Evolutionary conservation across 768 basidiomycete species (phyloP), one percentile per base, ranked within the genome.

Genomic region (Lentinula sp.): DNA sequence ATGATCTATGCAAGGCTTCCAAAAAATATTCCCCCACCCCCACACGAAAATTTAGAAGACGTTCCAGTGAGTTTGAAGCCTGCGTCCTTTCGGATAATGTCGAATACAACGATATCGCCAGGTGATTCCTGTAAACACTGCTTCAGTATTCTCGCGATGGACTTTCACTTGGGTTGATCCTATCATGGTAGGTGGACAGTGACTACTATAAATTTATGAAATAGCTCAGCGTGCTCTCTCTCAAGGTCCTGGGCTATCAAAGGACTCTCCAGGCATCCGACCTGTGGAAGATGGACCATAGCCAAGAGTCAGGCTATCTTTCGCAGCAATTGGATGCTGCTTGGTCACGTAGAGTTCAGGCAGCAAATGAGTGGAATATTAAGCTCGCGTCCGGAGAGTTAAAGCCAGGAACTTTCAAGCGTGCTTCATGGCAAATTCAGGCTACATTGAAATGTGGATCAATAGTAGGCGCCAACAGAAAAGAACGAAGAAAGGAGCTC

Each of bases 231-330:
- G 50, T 7, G 42, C 39, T 18, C 21, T 34, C n/a, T 18, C 21
- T 34, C n/a, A 43, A 84, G 83, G 74, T 76, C 9, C 73, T 86
- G 43, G 88, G 89, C 0, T 90, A 86, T 67, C 86, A 88, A 67
- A 77, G 90, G 34, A 86, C 88, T 1, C 75, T 93, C 8, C 87
- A 88, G 66, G 86, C 86, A 0, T 82, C 86, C 1, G 91, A 93
- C 71, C 71, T 91, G 11, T 90, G 88, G 87, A 84, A 82, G 67
- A 74, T 91, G 62, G 82, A 83, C 60, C 68, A 75, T 3, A 66
- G 76, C 4, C 78, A 80, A 34, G 78, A 85, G 65, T 75, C 83
- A 15, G 79, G 76, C 0, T 62, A 66, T 18, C 75, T 91, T 32
- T 80, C 85, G 2, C 71, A 73, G 10, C 74, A 76, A 64, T 78